Percentiles rank a stretch among this genome's conserved stretches.
phyloP scores from a whole-genome alignment of 2,329 filamentous ascomycete species.

The Sodiomyces alkalinus region DNA sequence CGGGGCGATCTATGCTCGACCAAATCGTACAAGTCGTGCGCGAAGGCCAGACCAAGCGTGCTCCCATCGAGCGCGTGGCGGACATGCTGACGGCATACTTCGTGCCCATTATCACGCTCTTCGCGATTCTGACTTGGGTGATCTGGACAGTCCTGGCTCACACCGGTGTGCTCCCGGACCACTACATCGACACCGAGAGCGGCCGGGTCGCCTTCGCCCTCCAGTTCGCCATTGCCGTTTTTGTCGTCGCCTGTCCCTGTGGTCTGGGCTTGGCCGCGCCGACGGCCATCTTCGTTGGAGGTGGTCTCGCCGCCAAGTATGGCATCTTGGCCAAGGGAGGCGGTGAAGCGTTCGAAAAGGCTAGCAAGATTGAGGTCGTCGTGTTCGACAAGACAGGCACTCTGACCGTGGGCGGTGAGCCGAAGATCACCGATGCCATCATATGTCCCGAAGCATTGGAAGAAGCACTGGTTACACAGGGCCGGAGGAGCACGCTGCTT shows the following conservation, averaged over 20 bases:
- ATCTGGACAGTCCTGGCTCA: constrained; percentile 54
- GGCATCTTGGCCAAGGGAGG: constrained; percentile 75
- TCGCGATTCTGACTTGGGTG: constrained; percentile 57
- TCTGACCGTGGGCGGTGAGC: constrained; percentile 57
- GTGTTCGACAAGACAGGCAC: constrained; percentile 88
- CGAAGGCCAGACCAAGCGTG: constrained; percentile 61
- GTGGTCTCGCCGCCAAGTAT: constrained; percentile 62
- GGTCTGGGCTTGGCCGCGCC: constrained; percentile 74
- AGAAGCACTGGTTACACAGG: constrained; percentile 12
- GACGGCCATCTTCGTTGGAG: constrained; percentile 72
- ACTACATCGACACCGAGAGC: constrained; percentile 42
- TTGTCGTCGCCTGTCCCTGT: constrained; percentile 76
- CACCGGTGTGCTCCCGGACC: constrained; percentile 36
- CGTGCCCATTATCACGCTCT: constrained; percentile 54
- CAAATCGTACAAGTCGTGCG: constrained; percentile 64
- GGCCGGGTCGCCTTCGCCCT: constrained; percentile 61
- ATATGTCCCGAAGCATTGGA: constrained; percentile 19
- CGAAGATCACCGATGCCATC: constrained; percentile 44
- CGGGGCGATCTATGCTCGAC: constrained; percentile 62
- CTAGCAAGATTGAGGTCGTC: constrained; percentile 60
- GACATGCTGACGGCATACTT: constrained; percentile 63
- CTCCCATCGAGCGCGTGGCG: constrained; percentile 61
- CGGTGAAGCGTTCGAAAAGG: constrained; percentile 75
- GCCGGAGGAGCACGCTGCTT: constrained; percentile 19
- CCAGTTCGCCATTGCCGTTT: constrained; percentile 73